Evolutionary conservation across 225 moss, liverwort and hornwort species (phyloP).

Genomic region (Lunularia cruciata): DNA sequence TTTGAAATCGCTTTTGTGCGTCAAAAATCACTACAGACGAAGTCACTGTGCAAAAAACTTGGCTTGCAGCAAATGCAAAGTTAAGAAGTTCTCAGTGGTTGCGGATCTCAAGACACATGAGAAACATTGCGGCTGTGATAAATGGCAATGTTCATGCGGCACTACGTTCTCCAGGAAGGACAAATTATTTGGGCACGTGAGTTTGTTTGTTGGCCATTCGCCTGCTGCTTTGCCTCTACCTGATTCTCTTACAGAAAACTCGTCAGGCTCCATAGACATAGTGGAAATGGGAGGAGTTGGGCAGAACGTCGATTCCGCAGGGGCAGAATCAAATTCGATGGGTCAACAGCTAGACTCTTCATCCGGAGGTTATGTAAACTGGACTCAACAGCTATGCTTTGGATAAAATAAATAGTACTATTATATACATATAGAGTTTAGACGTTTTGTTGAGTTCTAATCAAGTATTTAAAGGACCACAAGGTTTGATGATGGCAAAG

Average conservation of each 20-base stretch:
- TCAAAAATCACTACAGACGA: slow-evolving; percentile 95
- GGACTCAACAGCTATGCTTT: slow-evolving; percentile 22
- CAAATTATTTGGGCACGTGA: slow-evolving; percentile 84
- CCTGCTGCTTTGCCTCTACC: slow-evolving; percentile 45
- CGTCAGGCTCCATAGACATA: background rate
- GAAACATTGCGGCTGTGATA: slow-evolving; percentile 95
- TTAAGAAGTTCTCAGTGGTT: slow-evolving; percentile 90
- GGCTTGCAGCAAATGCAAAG: slow-evolving; percentile 81
- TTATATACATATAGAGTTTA: background rate
- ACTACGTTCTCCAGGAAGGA: slow-evolving; percentile 96
- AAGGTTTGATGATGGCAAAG: no score
- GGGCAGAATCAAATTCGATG: background rate
- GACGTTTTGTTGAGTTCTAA: background rate
- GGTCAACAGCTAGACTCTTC: background rate
- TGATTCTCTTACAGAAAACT: slow-evolving; percentile 1
- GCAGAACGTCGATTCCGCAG: background rate
- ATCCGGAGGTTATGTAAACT: slow-evolving; percentile 4
- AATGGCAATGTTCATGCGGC: slow-evolving; percentile 98
- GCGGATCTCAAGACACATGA: slow-evolving; percentile 97
- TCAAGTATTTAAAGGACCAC: no score
- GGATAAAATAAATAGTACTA: background rate
- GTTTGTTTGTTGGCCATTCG: slow-evolving; percentile 74
- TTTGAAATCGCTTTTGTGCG: slow-evolving; percentile 89
- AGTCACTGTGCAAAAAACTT: slow-evolving; percentile 90
- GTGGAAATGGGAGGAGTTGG: background rate